Evolutionary conservation across 2,329 filamentous ascomycete genomes (phyloP), one percentile per base, ranked within the genome.

Genomic region (Penicillium sclerotiorum): DNA sequence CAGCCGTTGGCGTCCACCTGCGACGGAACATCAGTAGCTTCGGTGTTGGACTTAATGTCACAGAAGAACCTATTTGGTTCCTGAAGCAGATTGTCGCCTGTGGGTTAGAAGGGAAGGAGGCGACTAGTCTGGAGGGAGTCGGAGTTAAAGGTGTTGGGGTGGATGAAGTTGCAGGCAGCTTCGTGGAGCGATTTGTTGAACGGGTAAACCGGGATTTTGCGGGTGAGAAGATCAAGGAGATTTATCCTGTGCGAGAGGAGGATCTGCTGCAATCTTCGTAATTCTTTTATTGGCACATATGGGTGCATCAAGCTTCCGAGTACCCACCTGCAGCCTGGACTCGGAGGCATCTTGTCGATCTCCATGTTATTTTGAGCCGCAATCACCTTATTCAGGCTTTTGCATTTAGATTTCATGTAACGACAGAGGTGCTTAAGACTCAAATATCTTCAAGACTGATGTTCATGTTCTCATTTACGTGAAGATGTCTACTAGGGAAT

Each of bases 1-100:
- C 90, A 0, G 91, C 92, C 0, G 76, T 97, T 35, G 94, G 94
- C 1, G 90, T 99, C n/a, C 92, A 97, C 73, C 80, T 96, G 55
- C 78, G 91, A 12, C 78, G 93, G 38, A 86, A 95, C 70, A 81
- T 97, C 30, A 91, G 86, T 20, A 89, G 87, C 53, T 88, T 95
- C 69, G 94, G 94, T 6, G 79, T 95, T 27, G 92, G 89, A 2
- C 68, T 96, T 45, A 77, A 77, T 60, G 69, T 77, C 5, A 74
- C 71, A 2, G 62, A 73, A 38, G 69, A 76, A 55, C 66, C 67
- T 90, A 95, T 77, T 56, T 89, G 83, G 81, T 86, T 82, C 63
- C 74, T 77, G 41, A 76, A 80, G 20, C 80, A 92, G 54, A 95
- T 97, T 68, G 86, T 92, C n/a, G 88, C 91, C 12, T 97, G 93